phyloP scores from a whole-genome alignment of 2,329 filamentous ascomycete species.

The Aplosporella prunicola region DNA sequence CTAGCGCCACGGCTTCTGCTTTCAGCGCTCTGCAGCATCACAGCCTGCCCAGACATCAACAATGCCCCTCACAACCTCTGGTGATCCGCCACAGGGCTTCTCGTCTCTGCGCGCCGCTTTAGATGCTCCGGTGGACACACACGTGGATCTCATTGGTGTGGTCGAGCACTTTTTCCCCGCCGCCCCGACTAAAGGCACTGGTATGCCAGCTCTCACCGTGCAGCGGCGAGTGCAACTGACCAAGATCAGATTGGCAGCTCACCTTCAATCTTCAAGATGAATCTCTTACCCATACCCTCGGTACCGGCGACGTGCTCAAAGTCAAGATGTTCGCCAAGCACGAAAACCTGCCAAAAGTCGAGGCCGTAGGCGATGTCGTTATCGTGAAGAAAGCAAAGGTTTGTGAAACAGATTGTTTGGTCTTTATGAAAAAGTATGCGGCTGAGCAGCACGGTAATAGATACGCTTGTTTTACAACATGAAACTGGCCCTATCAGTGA shows the following conservation, averaged over 20 bases:
- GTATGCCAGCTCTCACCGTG: neutral
- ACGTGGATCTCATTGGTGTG: constrained; percentile 7
- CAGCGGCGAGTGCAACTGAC: neutral
- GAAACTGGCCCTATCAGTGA: neutral
- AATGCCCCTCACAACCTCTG: constrained; percentile 4
- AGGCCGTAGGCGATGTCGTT: constrained; percentile 52
- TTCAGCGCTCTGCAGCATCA: no score
- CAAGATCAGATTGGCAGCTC: neutral
- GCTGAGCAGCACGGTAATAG: no score
- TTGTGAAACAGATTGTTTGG: neutral
- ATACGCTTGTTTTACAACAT: no score
- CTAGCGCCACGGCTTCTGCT: no score
- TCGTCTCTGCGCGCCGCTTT: neutral
- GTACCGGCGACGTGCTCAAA: neutral
- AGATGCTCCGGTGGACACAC: neutral
- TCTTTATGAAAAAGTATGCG: no score
- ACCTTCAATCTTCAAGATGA: constrained; percentile 16
- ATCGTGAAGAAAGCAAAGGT: constrained; percentile 39
- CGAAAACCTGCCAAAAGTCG: constrained; percentile 33
- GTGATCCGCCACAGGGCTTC: constrained; percentile 3
- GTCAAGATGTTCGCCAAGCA: neutral
- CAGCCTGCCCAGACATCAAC: no score
- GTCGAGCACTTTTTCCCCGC: neutral
- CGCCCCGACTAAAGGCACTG: neutral
- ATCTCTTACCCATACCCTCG: neutral